These are phyloP conservation scores for Xylaria palmicola DNA, from an alignment of 495 filamentous ascomycete genomes.

Conservation along the genomic window DNA sequence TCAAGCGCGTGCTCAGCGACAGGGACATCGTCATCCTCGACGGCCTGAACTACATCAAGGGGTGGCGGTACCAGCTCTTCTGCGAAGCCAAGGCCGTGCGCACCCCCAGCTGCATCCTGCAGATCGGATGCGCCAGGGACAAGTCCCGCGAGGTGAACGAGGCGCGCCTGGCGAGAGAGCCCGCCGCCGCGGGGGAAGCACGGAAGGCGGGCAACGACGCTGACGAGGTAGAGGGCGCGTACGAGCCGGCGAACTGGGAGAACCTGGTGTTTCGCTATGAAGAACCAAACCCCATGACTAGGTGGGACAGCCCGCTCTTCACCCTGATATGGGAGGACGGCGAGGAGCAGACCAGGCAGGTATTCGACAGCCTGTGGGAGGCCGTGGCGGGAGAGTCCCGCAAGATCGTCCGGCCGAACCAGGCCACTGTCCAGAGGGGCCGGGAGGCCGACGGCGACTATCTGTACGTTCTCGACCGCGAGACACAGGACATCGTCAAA, in stretches of 20 bases:
- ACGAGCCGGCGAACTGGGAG: conserved; percentile 71
- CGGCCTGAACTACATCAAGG: conserved; percentile 96
- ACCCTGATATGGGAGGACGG: conserved; percentile 80
- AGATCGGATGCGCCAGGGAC: conserved; percentile 75
- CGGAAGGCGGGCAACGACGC: conserved; percentile 8
- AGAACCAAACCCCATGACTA: conserved; percentile 89
- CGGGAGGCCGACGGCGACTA: conserved; percentile 68
- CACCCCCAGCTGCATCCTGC: conserved; percentile 82
- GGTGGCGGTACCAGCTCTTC: conserved; percentile 91
- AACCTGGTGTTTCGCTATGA: conserved; percentile 95
- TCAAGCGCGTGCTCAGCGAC: conserved; percentile 75
- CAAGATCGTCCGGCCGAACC: conserved; percentile 69
- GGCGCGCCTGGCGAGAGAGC: conserved; percentile 31
- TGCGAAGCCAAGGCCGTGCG: conserved; percentile 88
- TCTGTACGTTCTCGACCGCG: conserved; percentile 80
- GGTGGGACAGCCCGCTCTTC: conserved; percentile 95
- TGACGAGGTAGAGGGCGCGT: conserved; percentile 52
- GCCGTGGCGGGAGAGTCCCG: conserved; percentile 61
- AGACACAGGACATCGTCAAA: conserved; percentile 78
- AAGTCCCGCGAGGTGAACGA: conserved; percentile 64
- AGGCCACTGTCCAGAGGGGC: conserved; percentile 70
- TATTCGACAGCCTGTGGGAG: conserved; percentile 69
- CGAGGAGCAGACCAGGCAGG: conserved; percentile 42
- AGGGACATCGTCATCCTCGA: conserved; percentile 88
- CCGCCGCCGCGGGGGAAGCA: conserved; percentile 9